Base-by-base conservation (phyloP, 192 early-diverging fungal species). In the Linderina pennispora region DNA sequence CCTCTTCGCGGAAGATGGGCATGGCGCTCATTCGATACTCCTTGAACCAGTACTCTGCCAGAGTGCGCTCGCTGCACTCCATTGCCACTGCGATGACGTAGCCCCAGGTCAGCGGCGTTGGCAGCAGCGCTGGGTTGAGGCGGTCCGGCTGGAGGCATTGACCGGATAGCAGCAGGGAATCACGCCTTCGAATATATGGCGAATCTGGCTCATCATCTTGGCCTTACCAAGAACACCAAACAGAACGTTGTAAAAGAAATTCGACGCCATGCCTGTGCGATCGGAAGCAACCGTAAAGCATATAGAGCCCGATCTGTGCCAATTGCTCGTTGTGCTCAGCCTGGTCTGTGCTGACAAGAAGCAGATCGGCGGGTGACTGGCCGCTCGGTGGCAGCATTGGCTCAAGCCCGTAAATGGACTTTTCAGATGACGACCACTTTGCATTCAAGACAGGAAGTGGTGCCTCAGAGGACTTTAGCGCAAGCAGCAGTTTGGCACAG, bases 1-100 rank as follows among this genome's bases (percentile, higher is more conserved):
- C 45, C 17, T 51, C 51, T 14, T 62, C 59, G 34, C 66, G 66
- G 50, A 70, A 62, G 14, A 62, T 15, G 4, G 66, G 51, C 66
- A 70, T 70, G 4, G 59, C 59, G 35, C 59, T 62, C 66, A 70
- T 70, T 9, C 66, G 66, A 42, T 70, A 70, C 43, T 62, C 59
- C 19, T 46, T 62, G 14, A 70, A 58, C 66, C 66, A 70, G 36
- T 51, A 45, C 31, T 62, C 52, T 0, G 66, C 55, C 33, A 70
- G 40, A 4, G 41, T 33, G 10, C 35, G 23, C n/a, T 57, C 55
- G 16, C 52, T 44, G 17, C 49, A 49, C 13, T 36, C 34, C 2
- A 33, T 22, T 2, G 66, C 66, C 21, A 43, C 51, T 9, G 41
- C 34, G 23, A 70, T 70, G 13, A 58, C 66, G 16, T 50, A 48